Conservation (phyloP, 106 monocot species). For the Apostasia shenzhenica region DNA sequence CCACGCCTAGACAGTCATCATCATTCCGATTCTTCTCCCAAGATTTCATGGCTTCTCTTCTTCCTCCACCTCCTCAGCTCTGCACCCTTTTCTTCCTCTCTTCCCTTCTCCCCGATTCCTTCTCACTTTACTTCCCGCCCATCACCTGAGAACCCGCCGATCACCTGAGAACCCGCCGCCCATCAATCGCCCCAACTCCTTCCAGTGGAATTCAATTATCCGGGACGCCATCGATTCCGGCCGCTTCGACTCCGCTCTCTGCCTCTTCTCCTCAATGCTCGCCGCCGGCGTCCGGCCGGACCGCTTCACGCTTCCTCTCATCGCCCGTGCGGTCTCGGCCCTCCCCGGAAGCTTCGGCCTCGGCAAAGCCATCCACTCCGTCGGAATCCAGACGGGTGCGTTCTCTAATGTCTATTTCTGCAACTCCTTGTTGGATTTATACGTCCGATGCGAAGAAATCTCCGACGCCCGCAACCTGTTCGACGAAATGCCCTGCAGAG, state of each 20-base stretch:
- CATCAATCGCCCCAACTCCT: not conserved
- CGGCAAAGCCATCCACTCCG: constrained; percentile 28
- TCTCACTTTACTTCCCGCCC: not conserved
- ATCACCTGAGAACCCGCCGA: not conserved
- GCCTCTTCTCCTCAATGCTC: constrained; percentile 31
- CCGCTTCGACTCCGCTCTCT: constrained; percentile 19
- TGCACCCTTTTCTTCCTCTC: not conserved
- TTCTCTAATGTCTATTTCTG: constrained; percentile 31
- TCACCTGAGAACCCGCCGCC: not conserved
- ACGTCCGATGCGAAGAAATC: constrained; percentile 4
- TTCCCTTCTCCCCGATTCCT: not conserved
- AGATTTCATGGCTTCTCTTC: not conserved
- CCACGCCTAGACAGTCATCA: too few relatives aligned
- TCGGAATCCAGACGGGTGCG: constrained; percentile 28
- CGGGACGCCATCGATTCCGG: constrained; percentile 22
- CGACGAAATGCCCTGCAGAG: constrained; percentile 47
- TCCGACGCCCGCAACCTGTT: constrained; percentile 26
- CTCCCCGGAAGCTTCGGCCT: constrained; percentile 2
- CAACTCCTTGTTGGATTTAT: constrained; percentile 32
- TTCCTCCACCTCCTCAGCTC: not conserved
- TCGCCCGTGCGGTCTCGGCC: constrained; percentile 24
- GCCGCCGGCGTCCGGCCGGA: constrained; percentile 17
- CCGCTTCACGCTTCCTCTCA: constrained; percentile 36
- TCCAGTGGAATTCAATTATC: constrained; percentile 27
- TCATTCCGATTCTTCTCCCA: too few relatives aligned